Conservation (phyloP, 805 yeast genomes). For the Candida jianshihensis region DNA sequence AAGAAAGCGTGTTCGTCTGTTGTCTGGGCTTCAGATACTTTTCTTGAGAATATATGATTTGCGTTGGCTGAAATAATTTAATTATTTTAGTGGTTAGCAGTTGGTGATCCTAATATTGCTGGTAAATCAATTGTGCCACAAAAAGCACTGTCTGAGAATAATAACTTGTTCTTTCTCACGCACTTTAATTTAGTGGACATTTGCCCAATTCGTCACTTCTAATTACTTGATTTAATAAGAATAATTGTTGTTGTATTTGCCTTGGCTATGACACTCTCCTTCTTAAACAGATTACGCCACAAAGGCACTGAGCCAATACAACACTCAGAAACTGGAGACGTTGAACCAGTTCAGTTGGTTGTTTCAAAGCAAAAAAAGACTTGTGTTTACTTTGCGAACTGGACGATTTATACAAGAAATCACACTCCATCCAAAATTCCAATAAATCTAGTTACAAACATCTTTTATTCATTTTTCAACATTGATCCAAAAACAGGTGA, state of each 20-base stretch:
- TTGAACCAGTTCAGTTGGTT: neutral
- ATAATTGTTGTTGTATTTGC: neutral
- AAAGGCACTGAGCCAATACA: neutral
- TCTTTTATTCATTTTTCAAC: conserved; percentile 72
- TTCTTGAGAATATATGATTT: too few species aligned
- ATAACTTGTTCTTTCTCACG: too few species aligned
- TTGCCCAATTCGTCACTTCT: too few species aligned
- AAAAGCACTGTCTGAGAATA: too few species aligned
- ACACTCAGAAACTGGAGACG: neutral
- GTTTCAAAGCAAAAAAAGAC: conserved; percentile 12
- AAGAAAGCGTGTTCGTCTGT: too few species aligned
- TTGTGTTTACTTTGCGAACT: conserved; percentile 42
- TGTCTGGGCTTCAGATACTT: too few species aligned
- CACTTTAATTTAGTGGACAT: too few species aligned
- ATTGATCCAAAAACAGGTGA: conserved; percentile 49
- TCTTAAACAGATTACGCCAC: neutral
- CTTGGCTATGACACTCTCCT: neutral
- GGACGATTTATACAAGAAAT: conserved; percentile 62
- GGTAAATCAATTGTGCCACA: too few species aligned
- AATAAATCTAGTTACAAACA: conserved; percentile 46
- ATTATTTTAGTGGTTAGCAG: too few species aligned
- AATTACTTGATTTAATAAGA: too few species aligned
- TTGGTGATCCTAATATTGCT: too few species aligned
- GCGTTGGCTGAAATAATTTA: too few species aligned
- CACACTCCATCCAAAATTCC: conserved; percentile 62